Base-by-base conservation (phyloP, 108 stramenopile species). In the Skeletonema costatum region DNA sequence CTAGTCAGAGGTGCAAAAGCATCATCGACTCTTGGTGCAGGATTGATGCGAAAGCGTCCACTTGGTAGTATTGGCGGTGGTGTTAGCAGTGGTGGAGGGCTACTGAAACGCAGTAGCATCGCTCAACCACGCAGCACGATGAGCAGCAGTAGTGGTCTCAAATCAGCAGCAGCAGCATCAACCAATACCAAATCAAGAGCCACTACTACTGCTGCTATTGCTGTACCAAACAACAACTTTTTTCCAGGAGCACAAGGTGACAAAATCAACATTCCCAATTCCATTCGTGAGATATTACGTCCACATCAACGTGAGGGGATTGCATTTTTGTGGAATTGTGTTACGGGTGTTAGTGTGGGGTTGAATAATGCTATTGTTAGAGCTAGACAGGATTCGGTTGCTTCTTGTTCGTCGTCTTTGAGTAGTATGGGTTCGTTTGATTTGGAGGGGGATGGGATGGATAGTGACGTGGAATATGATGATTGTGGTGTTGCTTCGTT, bases 281-380 rank as follows among this genome's bases (percentile, higher is more conserved):
- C 87, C 31, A 75, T 91, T 21, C 68, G 72, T 19, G 50, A 56
- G 12, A 69, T 60, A 21, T 71, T 93, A 21, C 81, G 82, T 50
- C 90, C 90, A 6, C 90, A 93, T 75, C 92, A 93, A 76, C 36
- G 82, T 5, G 76, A 76, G 53, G 92, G 90, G 8, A 87, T 93
- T 50, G 75, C 65, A 10, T 93, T 93, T 76, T 66, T 93, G 5
- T 93, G 92, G 92, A 90, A 90, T 71, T 88, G 87, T 74, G 71
- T 93, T n/a, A 87, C 87, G 3, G 89, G 87, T 29, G 80, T 66
- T 16, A 64, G 58, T 39, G 61, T 33, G 38, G 71, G 59, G 25
- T 60, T 85, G 46, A 75, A 60, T 3, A 35, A 67, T 31, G 53
- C 78, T 33, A 53, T 38, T 32, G 69, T 56, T n/a, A 12, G 60